These are phyloP conservation scores for Maudiozyma pseudohumilis DNA, from an alignment of 805 yeast genomes.

Conservation along the genomic window DNA sequence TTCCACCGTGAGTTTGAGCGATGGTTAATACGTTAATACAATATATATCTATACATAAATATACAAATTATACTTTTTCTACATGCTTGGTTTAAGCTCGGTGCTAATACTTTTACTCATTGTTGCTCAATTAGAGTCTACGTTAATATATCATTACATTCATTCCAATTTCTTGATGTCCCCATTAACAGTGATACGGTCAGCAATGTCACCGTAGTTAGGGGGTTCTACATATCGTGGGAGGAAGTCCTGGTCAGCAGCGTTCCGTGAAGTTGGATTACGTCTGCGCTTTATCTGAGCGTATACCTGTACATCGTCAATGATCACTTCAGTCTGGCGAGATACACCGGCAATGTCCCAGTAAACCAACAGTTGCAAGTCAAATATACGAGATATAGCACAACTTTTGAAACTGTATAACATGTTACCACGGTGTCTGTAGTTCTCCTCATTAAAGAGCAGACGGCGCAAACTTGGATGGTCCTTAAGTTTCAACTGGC, in stretches of 20 bases:
- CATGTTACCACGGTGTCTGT: conserved; percentile 26
- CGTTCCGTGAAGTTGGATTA: background rate
- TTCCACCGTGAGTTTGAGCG: too few relatives aligned
- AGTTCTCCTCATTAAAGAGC: conserved; percentile 26
- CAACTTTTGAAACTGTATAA: conserved; percentile 26
- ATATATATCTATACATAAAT: too few relatives aligned
- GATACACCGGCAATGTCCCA: conserved; percentile 17
- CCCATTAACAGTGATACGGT: conserved; percentile 1
- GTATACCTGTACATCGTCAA: conserved; percentile 18
- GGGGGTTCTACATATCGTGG: conserved; percentile 26
- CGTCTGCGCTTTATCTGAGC: conserved; percentile 8
- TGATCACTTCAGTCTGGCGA: conserved; percentile 19
- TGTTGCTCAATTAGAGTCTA: too few relatives aligned
- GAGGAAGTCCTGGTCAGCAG: conserved; percentile 9
- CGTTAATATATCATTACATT: background rate
- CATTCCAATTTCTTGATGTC: background rate
- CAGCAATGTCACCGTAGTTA: conserved; percentile 12
- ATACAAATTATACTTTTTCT: too few relatives aligned
- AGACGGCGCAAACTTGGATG: conserved; percentile 16
- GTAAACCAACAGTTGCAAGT: conserved; percentile 21
- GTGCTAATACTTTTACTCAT: too few relatives aligned
- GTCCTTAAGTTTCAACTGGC: conserved; percentile 16
- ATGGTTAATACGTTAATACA: too few relatives aligned
- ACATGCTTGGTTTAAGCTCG: too few relatives aligned
- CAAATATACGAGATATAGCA: conserved; percentile 20